Base-by-base conservation (phyloP, 192 early-diverging fungal genomes). In the Coemansia sp. region DNA sequence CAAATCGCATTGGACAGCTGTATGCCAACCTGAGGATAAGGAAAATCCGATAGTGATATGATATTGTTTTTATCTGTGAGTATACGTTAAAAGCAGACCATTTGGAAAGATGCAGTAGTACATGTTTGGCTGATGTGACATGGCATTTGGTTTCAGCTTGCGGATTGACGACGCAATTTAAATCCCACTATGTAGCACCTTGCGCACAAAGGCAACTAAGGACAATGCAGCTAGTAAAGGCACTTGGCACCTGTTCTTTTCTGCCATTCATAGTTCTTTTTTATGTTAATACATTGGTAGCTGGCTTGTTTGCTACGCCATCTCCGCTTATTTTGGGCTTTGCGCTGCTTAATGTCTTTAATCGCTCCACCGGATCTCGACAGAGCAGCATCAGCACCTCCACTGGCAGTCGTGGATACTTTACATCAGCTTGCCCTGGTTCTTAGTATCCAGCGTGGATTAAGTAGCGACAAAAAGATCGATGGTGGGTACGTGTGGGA, bases 161-260 rank as follows among this genome's bases (percentile, higher is more conserved):
- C 26, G 1, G 24, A 48, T 48, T 24, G 12, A 11, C 24, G 12
- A 11, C 24, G 11, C 11, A 6, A 26, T 21, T 15, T 48, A 15
- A 26, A 48, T 48, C 46, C 46, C 46, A 48, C 46, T 48, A 15
- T 48, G 46, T 48, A 24, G 26, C 46, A 29, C n/a, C n/a, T 27
- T 29, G 19, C 14, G 19, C 8, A 12, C 24, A 29, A 48, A 48
- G 3, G 15, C 24, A 14, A 24, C 46, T 27, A 24, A 14, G 24
- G 14, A 7, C 24, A 26, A 29, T 11, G 24, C 19, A 2, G 18
- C 1, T 1, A 22, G 9, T 12, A 21, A 22, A 24, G 11, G n/a
- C 7, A 19, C n/a, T 5, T 6, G 4, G 43, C n/a, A 5, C 3
- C n/a, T 14, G 24, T 14, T 27, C 11, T 24, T 26, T 24, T 22